Evolutionary conservation across 2,329 filamentous ascomycete genomes (phyloP), one percentile per base, ranked within the genome.

Genomic region (Pyricularia sp.): DNA sequence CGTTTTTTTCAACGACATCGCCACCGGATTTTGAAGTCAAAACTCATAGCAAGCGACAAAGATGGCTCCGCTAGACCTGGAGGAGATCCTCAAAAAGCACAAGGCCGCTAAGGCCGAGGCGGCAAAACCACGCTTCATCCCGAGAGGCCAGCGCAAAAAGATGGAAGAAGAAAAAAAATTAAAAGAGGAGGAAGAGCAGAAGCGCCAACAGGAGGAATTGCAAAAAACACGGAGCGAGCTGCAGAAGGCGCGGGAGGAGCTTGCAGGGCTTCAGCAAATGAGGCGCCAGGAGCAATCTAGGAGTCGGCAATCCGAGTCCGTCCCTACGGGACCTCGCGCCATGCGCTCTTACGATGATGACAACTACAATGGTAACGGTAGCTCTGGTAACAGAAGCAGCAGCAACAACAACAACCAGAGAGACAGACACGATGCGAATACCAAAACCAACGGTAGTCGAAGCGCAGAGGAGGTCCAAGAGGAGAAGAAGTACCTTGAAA

Each of bases 91-190:
- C 26, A 85, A 86, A 69, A 89, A 93, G 77, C 96, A 96, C 81
- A 90, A 89, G 73, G 91, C 90, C 67, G 88, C 90, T 31, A 91
- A 94, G 76, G 89, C 89, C 44, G 91, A 89, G 19, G 88, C 91
- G 10, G 84, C 90, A 65, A 96, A 94, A 81, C 92, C 92, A 5
- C 93, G 91, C 74, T 96, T 94, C 73, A 78, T 96, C 30, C 89
- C 89, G 6, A 88, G 94, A 73, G 90, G 90, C 61, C 81, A 82
- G 30, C 82, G 84, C 71, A 81, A 74, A 65, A 76, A 77, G 65
- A 78, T 78, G 62, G 79, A 82, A 66, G 76, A 80, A 59, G 78
- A 91, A 75, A 87, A 88, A 19, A 69, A 70, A 0, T 65, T 68
- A 5, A 70, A 72, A 63, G 70, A 70, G n/a, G 91, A 91, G 33